phyloP scores from a whole-genome alignment of 2,329 filamentous ascomycete genomes.

The Diaporthe vaccinii region DNA sequence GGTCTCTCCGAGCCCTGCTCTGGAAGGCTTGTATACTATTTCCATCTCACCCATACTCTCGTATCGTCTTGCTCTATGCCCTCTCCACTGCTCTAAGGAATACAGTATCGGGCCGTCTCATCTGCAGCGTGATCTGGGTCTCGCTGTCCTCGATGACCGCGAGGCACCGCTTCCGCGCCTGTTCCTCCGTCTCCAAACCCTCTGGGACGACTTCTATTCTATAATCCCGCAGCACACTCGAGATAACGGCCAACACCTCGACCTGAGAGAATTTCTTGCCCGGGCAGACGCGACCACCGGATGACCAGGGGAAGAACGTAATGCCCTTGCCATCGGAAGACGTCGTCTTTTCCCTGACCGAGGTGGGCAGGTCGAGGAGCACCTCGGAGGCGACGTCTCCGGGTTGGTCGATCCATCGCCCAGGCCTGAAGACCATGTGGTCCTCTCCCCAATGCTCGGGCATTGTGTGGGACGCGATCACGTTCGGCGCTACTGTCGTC shows the following conservation, averaged over 20 bases:
- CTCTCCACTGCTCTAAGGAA: neutral
- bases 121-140: conserved; percentile 17
- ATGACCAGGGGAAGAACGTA: neutral
- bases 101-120: neutral
- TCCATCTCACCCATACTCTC: neutral
- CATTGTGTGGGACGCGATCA: neutral
- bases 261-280: conserved; percentile 19
- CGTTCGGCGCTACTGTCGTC: conserved; percentile 18
- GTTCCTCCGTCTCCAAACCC: neutral
- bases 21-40: neutral
- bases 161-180: neutral
- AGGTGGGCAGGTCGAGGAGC: neutral
- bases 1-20: no score
- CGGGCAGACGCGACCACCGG: neutral
- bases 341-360: neutral
- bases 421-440: neutral
- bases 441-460: conserved; percentile 14
- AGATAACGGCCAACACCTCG: neutral
- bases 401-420: conserved; percentile 51
- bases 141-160: neutral
- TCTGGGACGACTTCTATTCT: neutral
- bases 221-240: neutral
- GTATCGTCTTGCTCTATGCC: neutral
- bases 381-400: neutral
- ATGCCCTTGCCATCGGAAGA: neutral